Conservation (phyloP, 75 land plant genomes). For the Azolla pinnata region DNA sequence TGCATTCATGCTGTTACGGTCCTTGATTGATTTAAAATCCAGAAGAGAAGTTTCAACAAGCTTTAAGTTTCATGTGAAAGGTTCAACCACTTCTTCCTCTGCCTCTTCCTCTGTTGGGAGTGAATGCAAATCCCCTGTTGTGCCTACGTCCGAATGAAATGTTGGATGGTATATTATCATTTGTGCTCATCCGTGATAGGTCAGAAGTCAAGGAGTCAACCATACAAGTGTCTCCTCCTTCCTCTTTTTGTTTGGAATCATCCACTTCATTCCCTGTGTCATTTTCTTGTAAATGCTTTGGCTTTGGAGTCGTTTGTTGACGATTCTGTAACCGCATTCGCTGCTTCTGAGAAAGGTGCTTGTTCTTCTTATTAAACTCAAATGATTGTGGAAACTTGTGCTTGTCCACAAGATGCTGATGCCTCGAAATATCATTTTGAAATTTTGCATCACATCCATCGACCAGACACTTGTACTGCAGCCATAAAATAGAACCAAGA, state of each 20-base stretch:
- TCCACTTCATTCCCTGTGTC: not conserved
- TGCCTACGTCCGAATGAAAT: constrained; percentile 78
- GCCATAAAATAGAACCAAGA: no score
- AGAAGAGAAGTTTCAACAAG: no score
- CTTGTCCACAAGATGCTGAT: constrained; percentile 89
- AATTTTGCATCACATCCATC: constrained; percentile 75
- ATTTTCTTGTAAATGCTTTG: not conserved
- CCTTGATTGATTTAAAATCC: no score
- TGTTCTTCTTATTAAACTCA: constrained; percentile 65
- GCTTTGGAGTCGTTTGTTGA: not conserved
- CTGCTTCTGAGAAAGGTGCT: constrained; percentile 60
- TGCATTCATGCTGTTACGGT: no score
- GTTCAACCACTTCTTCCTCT: no score
- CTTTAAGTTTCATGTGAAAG: no score
- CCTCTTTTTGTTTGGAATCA: constrained; percentile 5
- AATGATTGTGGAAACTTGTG: constrained; percentile 78
- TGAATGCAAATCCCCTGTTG: constrained; percentile 48
- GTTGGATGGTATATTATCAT: constrained; percentile 41
- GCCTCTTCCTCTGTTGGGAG: constrained; percentile 28
- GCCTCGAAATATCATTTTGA: constrained; percentile 51
- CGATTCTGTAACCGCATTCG: not conserved
- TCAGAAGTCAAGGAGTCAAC: constrained; percentile 63
- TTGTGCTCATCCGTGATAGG: constrained; percentile 72
- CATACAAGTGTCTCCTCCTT: constrained; percentile 26
- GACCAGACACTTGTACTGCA: constrained; percentile 90